Conservation (phyloP, 805 yeast species). For the Candida nemodendra region DNA sequence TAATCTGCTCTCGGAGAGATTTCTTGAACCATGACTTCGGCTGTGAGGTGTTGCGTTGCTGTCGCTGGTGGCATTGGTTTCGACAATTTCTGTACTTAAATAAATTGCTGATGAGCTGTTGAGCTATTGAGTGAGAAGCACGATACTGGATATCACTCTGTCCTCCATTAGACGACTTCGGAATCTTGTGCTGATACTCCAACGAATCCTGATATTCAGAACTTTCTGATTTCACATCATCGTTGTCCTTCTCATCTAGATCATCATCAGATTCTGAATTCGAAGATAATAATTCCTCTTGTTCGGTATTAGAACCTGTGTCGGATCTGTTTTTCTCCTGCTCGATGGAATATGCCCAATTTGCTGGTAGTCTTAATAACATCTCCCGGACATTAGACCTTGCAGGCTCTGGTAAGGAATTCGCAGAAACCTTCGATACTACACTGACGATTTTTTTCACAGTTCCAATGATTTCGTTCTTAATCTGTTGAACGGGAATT, state of each 20-base stretch:
- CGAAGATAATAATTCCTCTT: conserved; percentile 8
- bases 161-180: conserved; percentile 11
- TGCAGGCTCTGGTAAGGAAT: conserved; percentile 72
- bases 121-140: conserved; percentile 20
- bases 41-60: background rate
- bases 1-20: conserved; percentile 28
- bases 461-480: conserved; percentile 82
- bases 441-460: conserved; percentile 85
- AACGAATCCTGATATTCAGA: conserved; percentile 20
- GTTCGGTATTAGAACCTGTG: conserved; percentile 9
- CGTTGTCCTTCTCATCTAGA: conserved; percentile 31
- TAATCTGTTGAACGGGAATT: conserved; percentile 45
- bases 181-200: conserved; percentile 14
- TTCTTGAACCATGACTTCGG: conserved; percentile 26
- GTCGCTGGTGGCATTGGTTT: conserved; percentile 4
- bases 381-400: conserved; percentile 78
- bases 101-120: conserved; percentile 28
- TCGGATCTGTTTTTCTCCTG: conserved; percentile 22
- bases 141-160: background rate
- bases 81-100: conserved; percentile 23
- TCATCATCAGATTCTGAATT: conserved; percentile 9
- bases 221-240: conserved; percentile 18
- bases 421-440: conserved; percentile 81
- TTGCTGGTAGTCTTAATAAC: conserved; percentile 69
- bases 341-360: conserved; percentile 52